These are phyloP conservation scores for Trichocladium antarcticum DNA, from an alignment of 495 filamentous ascomycete genomes.

Conservation along the genomic window DNA sequence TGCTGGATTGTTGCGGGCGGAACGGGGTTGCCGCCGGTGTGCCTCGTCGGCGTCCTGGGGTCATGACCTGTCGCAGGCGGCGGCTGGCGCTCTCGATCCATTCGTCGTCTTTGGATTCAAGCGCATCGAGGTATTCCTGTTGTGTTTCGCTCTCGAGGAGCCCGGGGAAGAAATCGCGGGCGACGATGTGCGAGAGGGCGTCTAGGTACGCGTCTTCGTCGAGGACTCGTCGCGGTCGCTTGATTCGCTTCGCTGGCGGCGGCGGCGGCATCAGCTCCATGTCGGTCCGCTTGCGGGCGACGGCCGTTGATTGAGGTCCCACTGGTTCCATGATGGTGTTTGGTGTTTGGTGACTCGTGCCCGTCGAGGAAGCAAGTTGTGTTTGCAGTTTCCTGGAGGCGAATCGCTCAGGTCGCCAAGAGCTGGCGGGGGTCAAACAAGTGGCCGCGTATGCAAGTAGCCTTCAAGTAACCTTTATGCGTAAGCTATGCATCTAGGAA, in stretches of 20 bases:
- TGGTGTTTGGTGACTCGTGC: background rate
- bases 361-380: background rate
- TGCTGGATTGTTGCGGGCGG: constrained; percentile 21
- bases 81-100: constrained; percentile 78
- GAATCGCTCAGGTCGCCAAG: background rate
- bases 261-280: constrained; percentile 81
- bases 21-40: constrained; percentile 11
- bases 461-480: background rate
- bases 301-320: constrained; percentile 28
- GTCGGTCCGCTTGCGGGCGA: constrained; percentile 56
- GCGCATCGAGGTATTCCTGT: constrained; percentile 82
- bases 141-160: constrained; percentile 75
- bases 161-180: constrained; percentile 93
- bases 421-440: background rate
- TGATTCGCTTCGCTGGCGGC: constrained; percentile 80
- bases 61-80: constrained; percentile 71
- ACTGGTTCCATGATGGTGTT: constrained; percentile 24
- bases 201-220: constrained; percentile 92
- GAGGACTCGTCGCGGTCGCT: constrained; percentile 77
- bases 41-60: constrained; percentile 49
- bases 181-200: constrained; percentile 85
- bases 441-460: no score
- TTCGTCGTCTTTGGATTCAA: constrained; percentile 68
- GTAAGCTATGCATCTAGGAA: no score
- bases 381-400: background rate